Conservation (phyloP, 768 basidiomycete genomes). For the Termitomyces bulborhizus region DNA sequence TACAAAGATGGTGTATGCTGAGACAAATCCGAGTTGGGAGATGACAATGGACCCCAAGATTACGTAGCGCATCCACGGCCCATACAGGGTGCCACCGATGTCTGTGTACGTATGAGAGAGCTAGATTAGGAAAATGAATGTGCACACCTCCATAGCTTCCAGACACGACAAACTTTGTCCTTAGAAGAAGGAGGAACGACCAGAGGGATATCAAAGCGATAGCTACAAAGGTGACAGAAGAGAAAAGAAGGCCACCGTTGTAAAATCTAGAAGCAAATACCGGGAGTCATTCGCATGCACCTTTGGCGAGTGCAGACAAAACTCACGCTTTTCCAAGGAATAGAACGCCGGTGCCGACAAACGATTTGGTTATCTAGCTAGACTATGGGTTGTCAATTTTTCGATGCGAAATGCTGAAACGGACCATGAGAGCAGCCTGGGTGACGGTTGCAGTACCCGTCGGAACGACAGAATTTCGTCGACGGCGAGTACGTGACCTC, state of each 20-base stretch:
- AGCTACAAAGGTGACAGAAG: slow-evolving; percentile 62
- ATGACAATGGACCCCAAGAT: slow-evolving; percentile 85
- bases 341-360: slow-evolving; percentile 92
- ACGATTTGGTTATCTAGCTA: slow-evolving; percentile 78
- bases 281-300: background rate
- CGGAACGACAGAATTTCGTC: slow-evolving; percentile 48
- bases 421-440: slow-evolving; percentile 90
- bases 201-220: slow-evolving; percentile 87
- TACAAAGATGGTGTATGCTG: slow-evolving; percentile 94
- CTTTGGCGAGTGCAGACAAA: too few relatives aligned
- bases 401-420: slow-evolving; percentile 13
- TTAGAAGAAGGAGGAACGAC: slow-evolving; percentile 87
- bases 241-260: slow-evolving; percentile 95
- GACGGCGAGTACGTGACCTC: slow-evolving; percentile 48
- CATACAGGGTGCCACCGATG: slow-evolving; percentile 89
- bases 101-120: slow-evolving; percentile 38
- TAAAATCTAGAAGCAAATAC: slow-evolving; percentile 59
- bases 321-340: slow-evolving; percentile 93
- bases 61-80: slow-evolving; percentile 85
- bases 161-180: slow-evolving; percentile 81
- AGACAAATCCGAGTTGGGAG: slow-evolving; percentile 86
- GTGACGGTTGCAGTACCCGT: slow-evolving; percentile 86
- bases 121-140: slow-evolving; percentile 11
- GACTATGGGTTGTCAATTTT: slow-evolving; percentile 1
- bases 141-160: slow-evolving; percentile 85